phyloP scores from a whole-genome alignment of 2,329 filamentous ascomycete genomes.

The Clonostachys chloroleuca region DNA sequence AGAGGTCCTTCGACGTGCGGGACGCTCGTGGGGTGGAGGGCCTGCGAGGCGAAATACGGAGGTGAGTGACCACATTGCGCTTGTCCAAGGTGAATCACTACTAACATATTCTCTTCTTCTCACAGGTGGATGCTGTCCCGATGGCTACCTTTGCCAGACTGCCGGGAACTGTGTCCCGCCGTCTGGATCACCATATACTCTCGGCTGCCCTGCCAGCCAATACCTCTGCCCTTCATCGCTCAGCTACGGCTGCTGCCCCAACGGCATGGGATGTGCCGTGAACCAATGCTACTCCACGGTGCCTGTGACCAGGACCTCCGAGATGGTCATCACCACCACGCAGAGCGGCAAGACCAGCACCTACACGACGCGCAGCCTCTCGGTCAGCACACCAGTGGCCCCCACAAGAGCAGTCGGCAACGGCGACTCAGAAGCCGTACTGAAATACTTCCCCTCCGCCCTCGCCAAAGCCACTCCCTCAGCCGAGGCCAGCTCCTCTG shows the following conservation, averaged over 20 bases:
- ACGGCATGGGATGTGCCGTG: conserved; percentile 41
- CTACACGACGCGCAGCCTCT: conserved; percentile 29
- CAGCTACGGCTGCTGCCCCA: conserved; percentile 48
- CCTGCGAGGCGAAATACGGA: conserved; percentile 30
- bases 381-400: conserved; percentile 29
- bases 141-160: conserved; percentile 36
- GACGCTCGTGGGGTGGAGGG: conserved; percentile 27
- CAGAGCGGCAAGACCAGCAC: conserved; percentile 30
- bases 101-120: too few relatives aligned
- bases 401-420: conserved; percentile 13
- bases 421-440: conserved; percentile 9
- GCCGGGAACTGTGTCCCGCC: conserved; percentile 35
- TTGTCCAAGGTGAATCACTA: not conserved
- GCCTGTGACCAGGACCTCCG: conserved; percentile 37
- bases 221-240: conserved; percentile 44
- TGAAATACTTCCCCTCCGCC: conserved; percentile 38
- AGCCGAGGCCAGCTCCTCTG: conserved; percentile 11
- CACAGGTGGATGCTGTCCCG: conserved; percentile 38
- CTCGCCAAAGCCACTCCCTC: conserved; percentile 33
- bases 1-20: conserved; percentile 33
- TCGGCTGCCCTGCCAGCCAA: conserved; percentile 36
- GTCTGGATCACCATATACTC: conserved; percentile 29
- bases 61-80: conserved; percentile 17
- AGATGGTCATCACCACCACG: conserved; percentile 38
- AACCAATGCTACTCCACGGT: conserved; percentile 43